Percentiles rank a stretch among this genome's conserved stretches.
phyloP scores from a whole-genome alignment of 352 stramenopile species.

The Detonula confervacea region DNA sequence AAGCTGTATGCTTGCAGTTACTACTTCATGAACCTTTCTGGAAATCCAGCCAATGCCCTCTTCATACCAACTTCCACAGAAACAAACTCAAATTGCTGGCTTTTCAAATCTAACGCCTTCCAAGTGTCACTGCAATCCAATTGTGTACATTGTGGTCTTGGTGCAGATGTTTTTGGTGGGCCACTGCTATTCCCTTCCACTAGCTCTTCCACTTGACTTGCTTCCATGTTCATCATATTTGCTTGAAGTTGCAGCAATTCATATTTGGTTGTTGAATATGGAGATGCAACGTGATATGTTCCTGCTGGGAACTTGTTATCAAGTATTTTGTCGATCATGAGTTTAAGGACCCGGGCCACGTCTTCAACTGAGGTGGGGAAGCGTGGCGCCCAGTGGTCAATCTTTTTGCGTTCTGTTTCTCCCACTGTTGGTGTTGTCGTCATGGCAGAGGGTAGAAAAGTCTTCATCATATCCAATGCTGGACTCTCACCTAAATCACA shows the following conservation, averaged over 20 bases:
- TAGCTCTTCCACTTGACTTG: conserved; percentile 14
- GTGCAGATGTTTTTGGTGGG: conserved; percentile 28
- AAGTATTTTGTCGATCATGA: conserved; percentile 45
- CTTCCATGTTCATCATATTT: conserved; percentile 26
- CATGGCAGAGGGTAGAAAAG: conserved; percentile 24
- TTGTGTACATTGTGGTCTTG: conserved; percentile 50
- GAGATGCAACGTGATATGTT: conserved; percentile 50
- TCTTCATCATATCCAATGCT: conserved; percentile 52
- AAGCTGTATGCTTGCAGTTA: not conserved
- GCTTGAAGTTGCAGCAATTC: conserved; percentile 37
- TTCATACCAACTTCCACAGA: conserved; percentile 42
- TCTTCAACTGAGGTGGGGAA: conserved; percentile 54
- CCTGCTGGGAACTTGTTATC: conserved; percentile 14
- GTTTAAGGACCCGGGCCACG: conserved; percentile 30
- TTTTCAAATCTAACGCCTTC: conserved; percentile 17
- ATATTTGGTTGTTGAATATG: conserved; percentile 47
- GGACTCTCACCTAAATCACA: conserved; percentile 41
- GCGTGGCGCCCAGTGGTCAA: conserved; percentile 46
- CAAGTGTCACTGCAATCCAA: conserved; percentile 49
- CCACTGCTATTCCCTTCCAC: conserved; percentile 15
- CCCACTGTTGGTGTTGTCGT: not conserved
- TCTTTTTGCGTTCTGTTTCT: conserved; percentile 20
- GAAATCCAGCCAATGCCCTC: conserved; percentile 35
- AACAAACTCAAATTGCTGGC: conserved; percentile 29
- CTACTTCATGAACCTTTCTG: conserved; percentile 27